Evolutionary conservation across 345 rosid genomes (phyloP).

Genomic region (Citrus inodora): DNA sequence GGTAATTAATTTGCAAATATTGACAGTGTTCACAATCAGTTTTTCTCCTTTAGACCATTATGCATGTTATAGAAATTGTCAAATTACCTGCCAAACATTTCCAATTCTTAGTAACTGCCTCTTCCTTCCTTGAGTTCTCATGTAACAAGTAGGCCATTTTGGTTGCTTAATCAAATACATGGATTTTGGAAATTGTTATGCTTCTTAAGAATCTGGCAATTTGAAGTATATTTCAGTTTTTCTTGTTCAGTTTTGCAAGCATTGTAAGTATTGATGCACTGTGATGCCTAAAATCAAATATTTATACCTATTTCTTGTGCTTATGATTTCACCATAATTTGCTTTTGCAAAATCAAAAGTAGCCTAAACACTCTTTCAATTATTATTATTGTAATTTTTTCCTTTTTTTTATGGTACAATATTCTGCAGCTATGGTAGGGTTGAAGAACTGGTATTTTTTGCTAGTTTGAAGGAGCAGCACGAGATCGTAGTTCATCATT

Average conservation of each 20-base stretch:
- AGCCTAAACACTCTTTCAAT: background rate
- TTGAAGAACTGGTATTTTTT: constrained; percentile 94
- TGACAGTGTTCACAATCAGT: background rate
- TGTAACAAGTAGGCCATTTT: background rate
- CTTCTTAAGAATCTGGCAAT: background rate
- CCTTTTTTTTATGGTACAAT: constrained; percentile 15
- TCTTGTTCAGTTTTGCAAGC: background rate
- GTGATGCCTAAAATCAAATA: background rate
- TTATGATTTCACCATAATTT: background rate
- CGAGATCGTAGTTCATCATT: constrained; percentile 85
- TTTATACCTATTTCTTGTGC: background rate
- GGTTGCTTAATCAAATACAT: background rate
- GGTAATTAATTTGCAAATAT: constrained; percentile 40
- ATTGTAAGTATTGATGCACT: background rate
- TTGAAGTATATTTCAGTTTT: background rate
- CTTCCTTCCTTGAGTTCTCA: background rate
- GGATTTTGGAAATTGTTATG: background rate
- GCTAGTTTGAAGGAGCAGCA: constrained; percentile 92
- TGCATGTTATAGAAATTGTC: background rate
- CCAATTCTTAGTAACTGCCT: background rate
- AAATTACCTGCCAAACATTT: background rate
- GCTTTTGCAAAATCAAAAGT: background rate
- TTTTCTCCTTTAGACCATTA: background rate
- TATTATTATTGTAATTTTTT: background rate
- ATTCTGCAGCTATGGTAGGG: constrained; percentile 85